Conservation (phyloP, 73 alveolate genomes). For the Tetrahymena malaccensis region DNA sequence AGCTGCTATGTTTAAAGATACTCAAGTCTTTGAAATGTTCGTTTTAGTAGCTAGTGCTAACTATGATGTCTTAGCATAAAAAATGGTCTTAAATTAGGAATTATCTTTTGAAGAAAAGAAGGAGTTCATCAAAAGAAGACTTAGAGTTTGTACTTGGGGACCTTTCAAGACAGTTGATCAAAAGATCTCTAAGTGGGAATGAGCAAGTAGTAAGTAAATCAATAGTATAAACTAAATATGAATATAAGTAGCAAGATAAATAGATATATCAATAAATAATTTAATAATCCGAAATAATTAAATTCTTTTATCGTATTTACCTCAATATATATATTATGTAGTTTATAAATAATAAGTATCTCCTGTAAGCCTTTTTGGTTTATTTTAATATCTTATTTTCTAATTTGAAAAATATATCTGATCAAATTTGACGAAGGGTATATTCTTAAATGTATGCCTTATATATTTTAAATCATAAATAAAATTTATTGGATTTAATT, state of each 20-base stretch:
- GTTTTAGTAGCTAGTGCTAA: neutral
- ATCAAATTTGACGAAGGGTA: neutral
- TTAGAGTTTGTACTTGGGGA: constrained; percentile 1
- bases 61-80: neutral
- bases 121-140: neutral
- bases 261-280: too few relatives aligned
- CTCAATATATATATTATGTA: neutral
- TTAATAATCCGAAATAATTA: too few relatives aligned
- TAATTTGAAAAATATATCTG: neutral
- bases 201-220: neutral
- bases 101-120: constrained; percentile 1
- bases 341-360: too few relatives aligned
- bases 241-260: too few relatives aligned
- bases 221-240: neutral
- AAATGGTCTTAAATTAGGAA: neutral
- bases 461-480: too few relatives aligned
- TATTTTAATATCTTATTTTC: too few relatives aligned
- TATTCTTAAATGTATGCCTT: too few relatives aligned
- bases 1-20: neutral
- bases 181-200: neutral
- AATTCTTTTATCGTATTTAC: too few relatives aligned
- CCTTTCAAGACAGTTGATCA: neutral
- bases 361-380: neutral
- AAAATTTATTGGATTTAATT: too few relatives aligned
- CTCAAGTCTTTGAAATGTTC: neutral